Evolutionary conservation across 176 grass and related monocot genomes (phyloP), one percentile per base, ranked within the genome.

Genomic region (Saccharum officinarum): DNA sequence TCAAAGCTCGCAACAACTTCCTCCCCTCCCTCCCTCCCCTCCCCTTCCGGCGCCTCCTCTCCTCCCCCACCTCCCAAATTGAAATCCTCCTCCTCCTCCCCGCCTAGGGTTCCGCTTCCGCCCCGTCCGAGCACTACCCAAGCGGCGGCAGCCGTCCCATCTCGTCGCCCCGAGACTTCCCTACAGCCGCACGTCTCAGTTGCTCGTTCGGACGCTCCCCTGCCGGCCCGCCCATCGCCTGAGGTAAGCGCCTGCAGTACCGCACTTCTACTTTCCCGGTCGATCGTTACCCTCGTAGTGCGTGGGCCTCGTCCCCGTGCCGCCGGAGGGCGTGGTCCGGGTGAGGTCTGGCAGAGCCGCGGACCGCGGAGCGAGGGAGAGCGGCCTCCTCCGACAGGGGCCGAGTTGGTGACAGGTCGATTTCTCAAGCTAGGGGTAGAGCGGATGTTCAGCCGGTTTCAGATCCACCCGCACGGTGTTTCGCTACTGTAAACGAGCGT

Each of bases 61-160:
- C 6, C 9, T 42, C 22, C 22, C 37, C 11, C 47, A 6, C 69
- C 39, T 16, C 23, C 65, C 69, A 45, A 44, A 71, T 72, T 45
- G 69, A 73, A 73, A 73, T 73, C 70, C 70, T 17, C 44, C 71
- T n/a, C n/a, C n/a, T 26, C 57, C 20, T 18, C 84, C 84, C 18
- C 84, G 68, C 78, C 78, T 74, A 75, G 85, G 85, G 85, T 87
- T 87, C 41, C 28, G 46, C 59, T 10, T 52, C 59, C 14, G 45
- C 46, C 16, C 6, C 11, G 9, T 37, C 78, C 31, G 5, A 69
- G 45, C 45, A 38, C 14, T 17, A 3, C 65, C 34, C 57, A 10
- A 0, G 9, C 15, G 68, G 57, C 68, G 67, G 52, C 67, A 45
- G 17, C 77, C 61, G 3, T 13, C 9, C 28, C 44, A 4, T 39